phyloP scores from a whole-genome alignment of 225 moss, liverwort and hornwort species.

The Sphagnum contortum region DNA sequence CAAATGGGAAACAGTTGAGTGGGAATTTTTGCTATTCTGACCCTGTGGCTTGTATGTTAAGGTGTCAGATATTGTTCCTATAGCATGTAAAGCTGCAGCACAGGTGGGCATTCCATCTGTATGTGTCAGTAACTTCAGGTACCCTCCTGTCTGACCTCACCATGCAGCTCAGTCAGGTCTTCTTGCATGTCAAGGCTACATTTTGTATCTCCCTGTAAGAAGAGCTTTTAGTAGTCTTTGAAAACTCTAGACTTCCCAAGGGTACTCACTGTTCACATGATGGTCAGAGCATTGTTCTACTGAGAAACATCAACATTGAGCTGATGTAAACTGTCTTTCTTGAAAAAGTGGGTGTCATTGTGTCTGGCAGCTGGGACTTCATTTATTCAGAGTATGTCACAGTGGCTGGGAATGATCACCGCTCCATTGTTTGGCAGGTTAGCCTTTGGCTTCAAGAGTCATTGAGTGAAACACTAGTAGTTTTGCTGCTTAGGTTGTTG shows the following conservation, averaged over 20 bases:
- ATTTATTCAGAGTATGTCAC: constrained; percentile 86
- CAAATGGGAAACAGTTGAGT: too few species aligned
- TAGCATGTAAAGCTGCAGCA: constrained; percentile 81
- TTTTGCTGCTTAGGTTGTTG: too few species aligned
- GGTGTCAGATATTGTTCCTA: constrained; percentile 85
- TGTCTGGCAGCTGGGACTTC: constrained; percentile 78
- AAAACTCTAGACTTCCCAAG: too few species aligned
- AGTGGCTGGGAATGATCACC: constrained; percentile 65
- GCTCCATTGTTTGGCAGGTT: constrained; percentile 87
- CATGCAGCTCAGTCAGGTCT: too few species aligned
- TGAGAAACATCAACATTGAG: too few species aligned
- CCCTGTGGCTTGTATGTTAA: constrained; percentile 9
- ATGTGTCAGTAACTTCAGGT: constrained; percentile 92
- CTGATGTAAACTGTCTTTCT: too few species aligned
- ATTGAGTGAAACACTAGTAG: not conserved
- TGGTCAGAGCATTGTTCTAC: too few species aligned
- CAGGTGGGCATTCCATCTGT: constrained; percentile 72
- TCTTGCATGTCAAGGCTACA: too few species aligned
- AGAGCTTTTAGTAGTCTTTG: too few species aligned
- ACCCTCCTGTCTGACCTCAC: constrained; percentile 1
- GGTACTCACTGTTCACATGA: too few species aligned
- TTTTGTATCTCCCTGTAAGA: too few species aligned
- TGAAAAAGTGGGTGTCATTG: not conserved
- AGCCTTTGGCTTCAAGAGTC: not conserved
- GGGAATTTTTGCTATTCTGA: too few species aligned